Evolutionary conservation across 1,139 yeast species (phyloP).

Genomic region (Candida pseudoviswanathii): DNA sequence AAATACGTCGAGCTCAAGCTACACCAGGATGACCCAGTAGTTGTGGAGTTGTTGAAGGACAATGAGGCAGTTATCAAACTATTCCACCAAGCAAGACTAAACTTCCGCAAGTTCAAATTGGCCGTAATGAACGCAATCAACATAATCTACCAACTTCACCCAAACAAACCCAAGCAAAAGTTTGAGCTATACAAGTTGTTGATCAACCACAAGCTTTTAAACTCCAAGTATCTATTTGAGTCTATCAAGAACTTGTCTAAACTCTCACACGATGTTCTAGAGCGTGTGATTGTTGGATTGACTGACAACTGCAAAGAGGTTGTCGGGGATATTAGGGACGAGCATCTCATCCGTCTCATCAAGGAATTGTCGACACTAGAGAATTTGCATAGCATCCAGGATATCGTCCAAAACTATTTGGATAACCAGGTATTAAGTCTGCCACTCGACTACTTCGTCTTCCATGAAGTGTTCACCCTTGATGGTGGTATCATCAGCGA

Average conservation of each 20-base stretch:
- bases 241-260: conserved; percentile 8
- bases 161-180: conserved; percentile 20
- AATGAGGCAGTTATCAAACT: conserved; percentile 21
- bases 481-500: conserved; percentile 30
- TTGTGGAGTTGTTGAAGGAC: conserved; percentile 22
- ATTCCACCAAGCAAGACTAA: conserved; percentile 20
- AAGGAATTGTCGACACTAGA: conserved; percentile 10
- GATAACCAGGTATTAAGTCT: conserved; percentile 21
- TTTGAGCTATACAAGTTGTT: conserved; percentile 37
- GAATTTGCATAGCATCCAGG: conserved; percentile 9
- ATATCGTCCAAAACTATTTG: conserved; percentile 16
- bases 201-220: conserved; percentile 23
- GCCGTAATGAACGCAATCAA: conserved; percentile 27
- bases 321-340: conserved; percentile 12
- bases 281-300: conserved; percentile 8
- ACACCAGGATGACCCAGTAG: conserved; percentile 13
- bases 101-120: conserved; percentile 26
- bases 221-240: conserved; percentile 21
- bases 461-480: conserved; percentile 42
- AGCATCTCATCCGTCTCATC: conserved; percentile 10
- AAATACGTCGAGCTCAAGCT: conserved; percentile 29
- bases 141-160: conserved; percentile 23
- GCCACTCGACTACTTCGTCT: conserved; percentile 30
- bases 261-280: conserved; percentile 8
- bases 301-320: conserved; percentile 12